Evolutionary conservation across 192 early-diverging fungal species (phyloP), one percentile per base, ranked within the genome.

Genomic region (Coemansia sp.): DNA sequence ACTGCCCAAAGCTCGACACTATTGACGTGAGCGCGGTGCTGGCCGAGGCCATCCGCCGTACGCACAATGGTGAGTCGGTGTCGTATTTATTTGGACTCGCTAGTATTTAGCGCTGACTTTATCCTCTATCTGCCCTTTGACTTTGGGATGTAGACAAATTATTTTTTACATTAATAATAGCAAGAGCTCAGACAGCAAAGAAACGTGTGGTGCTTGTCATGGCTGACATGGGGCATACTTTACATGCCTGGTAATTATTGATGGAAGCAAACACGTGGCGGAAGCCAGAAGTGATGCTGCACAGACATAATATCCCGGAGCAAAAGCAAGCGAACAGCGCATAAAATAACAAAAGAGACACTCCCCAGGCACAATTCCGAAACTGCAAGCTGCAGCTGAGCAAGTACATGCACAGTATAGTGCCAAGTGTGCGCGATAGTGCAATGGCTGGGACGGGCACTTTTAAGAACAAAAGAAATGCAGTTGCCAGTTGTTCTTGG

Each of bases 21-120:
- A 92, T 92, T 54, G 89, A 92, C 75, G 87, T 92, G 46, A 88
- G 90, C 14, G 81, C 86, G n/a, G 88, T 88, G 7, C 67, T 92
- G 40, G 88, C 88, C 28, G 90, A 92, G 74, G 88, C 86, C 14
- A 88, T 88, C 68, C 83, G 86, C 54, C 84, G 86, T 64, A 88
- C 86, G 23, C 86, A 88, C 57, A 88, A 88, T 50, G 86, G 86
- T 63, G 86, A 88, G 72, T 82, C 79, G n/a, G 84, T 88, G 1
- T 86, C 84, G 17, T 87, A 88, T 72, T 70, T 88, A 11, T 88
- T 88, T 62, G 64, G 67, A 11, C 64, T 79, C 54, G 73, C 70
- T 12, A 60, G 67, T 18, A 70, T 76, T 15, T 82, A 67, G 12
- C 40, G 15, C 40, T 12, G 40, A 14, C 40, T 31, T 24, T 21